phyloP scores from a whole-genome alignment of 106 monocot genomes.

The Dendrobium huoshanense region DNA sequence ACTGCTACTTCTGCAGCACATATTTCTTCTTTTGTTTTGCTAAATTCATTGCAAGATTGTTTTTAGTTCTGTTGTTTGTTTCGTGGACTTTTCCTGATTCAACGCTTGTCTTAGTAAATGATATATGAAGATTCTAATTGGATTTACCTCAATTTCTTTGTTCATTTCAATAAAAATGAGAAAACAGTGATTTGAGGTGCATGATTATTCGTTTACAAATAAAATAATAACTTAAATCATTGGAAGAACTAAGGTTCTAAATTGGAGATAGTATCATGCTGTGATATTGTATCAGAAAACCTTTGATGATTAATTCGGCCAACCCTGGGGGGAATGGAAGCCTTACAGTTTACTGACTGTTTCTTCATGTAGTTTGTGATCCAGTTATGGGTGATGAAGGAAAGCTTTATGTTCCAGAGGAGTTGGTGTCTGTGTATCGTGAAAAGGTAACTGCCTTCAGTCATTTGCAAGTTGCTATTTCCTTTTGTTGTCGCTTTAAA shows the following conservation, averaged over 20 bases:
- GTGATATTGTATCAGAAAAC: background rate
- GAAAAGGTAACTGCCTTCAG: conserved; percentile 42
- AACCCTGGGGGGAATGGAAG: background rate
- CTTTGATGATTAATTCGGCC: conserved; percentile 1
- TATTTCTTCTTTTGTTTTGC: background rate
- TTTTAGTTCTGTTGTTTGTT: background rate
- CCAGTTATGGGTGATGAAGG: conserved; percentile 99
- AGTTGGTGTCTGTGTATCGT: conserved; percentile 79
- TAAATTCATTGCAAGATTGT: background rate
- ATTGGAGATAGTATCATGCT: background rate
- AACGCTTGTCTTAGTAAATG: background rate
- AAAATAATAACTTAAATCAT: background rate
- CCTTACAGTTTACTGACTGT: background rate
- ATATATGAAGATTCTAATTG: background rate
- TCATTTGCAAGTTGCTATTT: background rate
- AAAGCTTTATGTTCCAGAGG: conserved; percentile 78
- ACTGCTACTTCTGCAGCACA: background rate
- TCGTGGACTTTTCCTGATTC: background rate
- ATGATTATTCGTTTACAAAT: background rate
- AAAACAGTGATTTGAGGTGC: background rate
- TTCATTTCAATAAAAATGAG: background rate
- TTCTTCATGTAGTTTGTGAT: conserved; percentile 63
- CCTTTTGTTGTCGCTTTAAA: background rate
- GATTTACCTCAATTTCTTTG: background rate
- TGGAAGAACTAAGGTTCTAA: background rate